phyloP scores from a whole-genome alignment of 108 stramenopile species.

The Cyclotella cryptica region DNA sequence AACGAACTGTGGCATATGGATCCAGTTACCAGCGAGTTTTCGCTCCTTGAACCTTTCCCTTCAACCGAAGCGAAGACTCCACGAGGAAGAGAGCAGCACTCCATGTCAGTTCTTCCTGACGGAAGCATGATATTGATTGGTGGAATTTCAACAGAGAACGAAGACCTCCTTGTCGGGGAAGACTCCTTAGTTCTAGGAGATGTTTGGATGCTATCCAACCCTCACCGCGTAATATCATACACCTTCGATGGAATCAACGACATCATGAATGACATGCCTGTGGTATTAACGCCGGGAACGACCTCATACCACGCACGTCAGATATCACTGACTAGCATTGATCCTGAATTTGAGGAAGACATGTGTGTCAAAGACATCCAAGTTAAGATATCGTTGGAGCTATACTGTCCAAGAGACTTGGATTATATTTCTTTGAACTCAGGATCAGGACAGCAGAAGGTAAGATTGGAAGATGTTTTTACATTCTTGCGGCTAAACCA shows the following conservation, averaged over 20 bases:
- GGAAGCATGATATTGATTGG: constrained; percentile 39
- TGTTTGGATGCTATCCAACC: constrained; percentile 32
- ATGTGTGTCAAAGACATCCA: constrained; percentile 36
- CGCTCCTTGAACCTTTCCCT: constrained; percentile 10
- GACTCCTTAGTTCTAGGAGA: constrained; percentile 15
- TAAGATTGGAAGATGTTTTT: too few species aligned
- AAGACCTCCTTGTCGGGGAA: background rate
- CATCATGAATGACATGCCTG: background rate
- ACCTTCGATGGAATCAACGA: constrained; percentile 9
- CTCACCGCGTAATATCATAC: constrained; percentile 20
- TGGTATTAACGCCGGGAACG: constrained; percentile 21
- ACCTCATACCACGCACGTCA: constrained; percentile 13
- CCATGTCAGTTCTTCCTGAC: constrained; percentile 31
- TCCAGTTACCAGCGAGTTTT: constrained; percentile 24
- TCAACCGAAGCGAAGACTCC: constrained; percentile 9
- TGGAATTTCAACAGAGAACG: constrained; percentile 21
- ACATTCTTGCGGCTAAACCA: too few species aligned
- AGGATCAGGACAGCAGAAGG: constrained; percentile 27
- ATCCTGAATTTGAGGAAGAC: constrained; percentile 13
- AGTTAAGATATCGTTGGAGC: constrained; percentile 27
- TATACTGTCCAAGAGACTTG: constrained; percentile 20
- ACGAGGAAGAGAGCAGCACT: constrained; percentile 45
- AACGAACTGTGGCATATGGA: constrained; percentile 47
- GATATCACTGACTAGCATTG: constrained; percentile 6
- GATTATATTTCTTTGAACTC: constrained; percentile 33